phyloP scores from a whole-genome alignment of 2,329 filamentous ascomycete species.

The Colletotrichum limetticola region DNA sequence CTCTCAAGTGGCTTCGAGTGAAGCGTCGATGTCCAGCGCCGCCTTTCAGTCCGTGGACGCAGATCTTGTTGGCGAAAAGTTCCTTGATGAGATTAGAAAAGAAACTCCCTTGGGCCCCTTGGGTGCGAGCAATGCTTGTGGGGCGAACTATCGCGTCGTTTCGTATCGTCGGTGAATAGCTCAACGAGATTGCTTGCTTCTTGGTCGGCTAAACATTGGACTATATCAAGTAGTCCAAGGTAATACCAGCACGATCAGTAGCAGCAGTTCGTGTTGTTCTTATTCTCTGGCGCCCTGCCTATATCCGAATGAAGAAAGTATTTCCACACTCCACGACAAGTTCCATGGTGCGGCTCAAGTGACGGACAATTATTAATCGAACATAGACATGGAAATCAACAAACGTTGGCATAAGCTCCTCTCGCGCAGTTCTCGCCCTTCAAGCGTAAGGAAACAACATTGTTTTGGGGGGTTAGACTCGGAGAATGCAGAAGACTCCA shows the following conservation, averaged over 20 bases:
- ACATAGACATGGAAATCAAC: not conserved
- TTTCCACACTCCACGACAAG: not conserved
- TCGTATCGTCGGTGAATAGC: not conserved
- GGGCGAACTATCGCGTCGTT: not conserved
- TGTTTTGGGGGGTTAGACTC: not conserved
- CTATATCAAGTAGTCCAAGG: not conserved
- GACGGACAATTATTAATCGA: not conserved
- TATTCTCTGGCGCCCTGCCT: not conserved
- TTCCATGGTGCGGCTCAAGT: not conserved
- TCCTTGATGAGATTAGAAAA: not conserved
- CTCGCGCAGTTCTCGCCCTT: slow-evolving; percentile 11
- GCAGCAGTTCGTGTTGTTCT: not conserved
- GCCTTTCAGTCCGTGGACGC: not conserved
- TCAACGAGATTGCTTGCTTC: not conserved
- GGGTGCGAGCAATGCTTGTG: not conserved
- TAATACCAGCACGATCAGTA: too few relatives aligned
- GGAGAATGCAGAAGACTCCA: not conserved
- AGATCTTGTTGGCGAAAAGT: not conserved
- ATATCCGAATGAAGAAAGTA: not conserved
- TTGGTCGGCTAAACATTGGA: not conserved
- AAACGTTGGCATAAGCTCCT: not conserved
- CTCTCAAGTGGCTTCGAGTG: not conserved
- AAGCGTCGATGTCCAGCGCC: not conserved
- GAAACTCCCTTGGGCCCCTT: not conserved
- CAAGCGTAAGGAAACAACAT: not conserved